These are phyloP conservation scores for Fusarium mangiferae DNA, from an alignment of 2,329 filamentous ascomycete species.

Conservation along the genomic window DNA sequence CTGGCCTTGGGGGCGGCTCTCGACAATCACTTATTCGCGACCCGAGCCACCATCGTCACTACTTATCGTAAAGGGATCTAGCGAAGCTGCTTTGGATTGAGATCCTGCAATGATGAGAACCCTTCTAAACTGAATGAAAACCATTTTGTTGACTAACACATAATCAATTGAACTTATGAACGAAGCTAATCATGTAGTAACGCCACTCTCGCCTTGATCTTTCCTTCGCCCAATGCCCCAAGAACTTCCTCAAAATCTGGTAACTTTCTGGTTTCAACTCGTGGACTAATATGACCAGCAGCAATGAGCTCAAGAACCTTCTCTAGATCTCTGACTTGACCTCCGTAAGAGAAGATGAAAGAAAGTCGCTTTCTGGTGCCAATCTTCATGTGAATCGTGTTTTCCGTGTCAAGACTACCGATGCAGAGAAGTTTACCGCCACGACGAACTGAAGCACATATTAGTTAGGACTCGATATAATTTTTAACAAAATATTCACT, in stretches of 20 bases:
- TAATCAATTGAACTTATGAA: neutral
- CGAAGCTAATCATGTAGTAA: neutral
- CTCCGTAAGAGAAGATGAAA: conserved; percentile 57
- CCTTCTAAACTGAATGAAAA: too few species aligned
- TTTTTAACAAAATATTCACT: neutral
- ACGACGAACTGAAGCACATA: conserved; percentile 13
- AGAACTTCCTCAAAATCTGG: conserved; percentile 25
- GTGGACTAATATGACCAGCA: conserved; percentile 10
- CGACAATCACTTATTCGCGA: too few species aligned
- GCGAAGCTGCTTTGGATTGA: too few species aligned
- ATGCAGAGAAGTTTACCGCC: conserved; percentile 52
- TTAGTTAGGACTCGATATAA: fast-evolving
- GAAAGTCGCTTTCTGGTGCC: conserved; percentile 54
- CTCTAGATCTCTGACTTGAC: conserved; percentile 52
- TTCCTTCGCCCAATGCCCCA: neutral
- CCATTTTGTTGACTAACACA: fast-evolving
- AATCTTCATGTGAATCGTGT: conserved; percentile 56
- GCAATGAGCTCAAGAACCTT: conserved; percentile 43
- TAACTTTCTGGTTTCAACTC: conserved; percentile 25
- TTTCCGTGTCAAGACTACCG: conserved; percentile 52
- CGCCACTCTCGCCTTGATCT: conserved; percentile 10
- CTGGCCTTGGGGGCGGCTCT: too few species aligned
- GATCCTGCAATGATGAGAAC: too few species aligned
- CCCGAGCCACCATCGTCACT: too few species aligned
- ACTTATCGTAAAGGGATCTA: too few species aligned